Evolutionary conservation across 2,329 filamentous ascomycete species (phyloP).

Genomic region (Epichloe sp.): DNA sequence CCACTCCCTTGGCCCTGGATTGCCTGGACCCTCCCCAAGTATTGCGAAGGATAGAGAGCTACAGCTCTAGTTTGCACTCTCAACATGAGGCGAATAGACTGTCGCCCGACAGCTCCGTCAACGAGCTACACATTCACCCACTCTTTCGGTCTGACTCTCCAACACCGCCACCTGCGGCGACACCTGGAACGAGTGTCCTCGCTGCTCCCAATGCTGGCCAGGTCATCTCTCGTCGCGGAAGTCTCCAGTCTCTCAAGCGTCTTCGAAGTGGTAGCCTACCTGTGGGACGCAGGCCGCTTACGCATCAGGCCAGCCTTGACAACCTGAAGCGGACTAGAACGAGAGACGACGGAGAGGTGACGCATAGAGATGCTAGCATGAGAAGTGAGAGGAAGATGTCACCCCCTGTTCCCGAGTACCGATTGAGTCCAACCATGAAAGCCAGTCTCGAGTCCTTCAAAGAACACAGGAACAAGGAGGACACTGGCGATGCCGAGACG

Average conservation of each 20-base stretch:
- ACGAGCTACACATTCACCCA: slow-evolving; percentile 63
- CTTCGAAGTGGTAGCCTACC: slow-evolving; percentile 44
- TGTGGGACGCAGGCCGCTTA: slow-evolving; percentile 32
- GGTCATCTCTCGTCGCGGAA: slow-evolving; percentile 41
- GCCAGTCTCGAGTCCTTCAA: slow-evolving; percentile 21
- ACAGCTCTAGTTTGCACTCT: slow-evolving; percentile 28
- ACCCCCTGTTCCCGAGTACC: slow-evolving; percentile 49
- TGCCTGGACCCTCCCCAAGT: slow-evolving; percentile 40
- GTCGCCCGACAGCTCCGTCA: slow-evolving; percentile 17
- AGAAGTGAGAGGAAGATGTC: slow-evolving; percentile 34
- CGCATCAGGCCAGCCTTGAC: slow-evolving; percentile 36
- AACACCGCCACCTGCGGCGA: slow-evolving; percentile 49
- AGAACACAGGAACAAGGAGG: background rate
- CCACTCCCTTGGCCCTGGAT: slow-evolving; percentile 29
- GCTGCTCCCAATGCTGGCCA: slow-evolving; percentile 58
- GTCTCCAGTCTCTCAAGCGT: slow-evolving; percentile 36
- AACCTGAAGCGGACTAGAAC: slow-evolving; percentile 1
- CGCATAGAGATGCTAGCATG: background rate
- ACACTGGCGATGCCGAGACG: background rate
- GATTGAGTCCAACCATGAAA: slow-evolving; percentile 39
- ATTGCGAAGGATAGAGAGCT: slow-evolving; percentile 35
- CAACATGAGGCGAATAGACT: slow-evolving; percentile 15
- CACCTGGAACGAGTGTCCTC: slow-evolving; percentile 56
- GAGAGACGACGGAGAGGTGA: background rate
- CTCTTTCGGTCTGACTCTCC: slow-evolving; percentile 64